Evolutionary conservation across 108 stramenopile genomes (phyloP).

Genomic region (Skeletonema potamos): DNA sequence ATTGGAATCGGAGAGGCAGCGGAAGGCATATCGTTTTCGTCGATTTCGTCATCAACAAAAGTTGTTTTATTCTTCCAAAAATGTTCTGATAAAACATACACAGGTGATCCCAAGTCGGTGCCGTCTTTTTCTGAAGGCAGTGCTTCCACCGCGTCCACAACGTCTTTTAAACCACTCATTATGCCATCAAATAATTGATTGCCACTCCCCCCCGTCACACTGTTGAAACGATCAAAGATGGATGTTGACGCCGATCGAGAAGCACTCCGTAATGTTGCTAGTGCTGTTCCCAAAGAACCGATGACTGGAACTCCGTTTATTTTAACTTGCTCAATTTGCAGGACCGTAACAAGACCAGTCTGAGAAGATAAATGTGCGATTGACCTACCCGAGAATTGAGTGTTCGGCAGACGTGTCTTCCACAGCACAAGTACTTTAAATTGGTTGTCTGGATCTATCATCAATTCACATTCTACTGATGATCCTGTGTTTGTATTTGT

Average conservation of each 20-base stretch:
- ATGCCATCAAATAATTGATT: conserved; percentile 35
- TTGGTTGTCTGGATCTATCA: conserved; percentile 34
- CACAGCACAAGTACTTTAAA: conserved; percentile 30
- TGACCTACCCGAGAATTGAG: conserved; percentile 33
- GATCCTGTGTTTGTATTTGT: neutral
- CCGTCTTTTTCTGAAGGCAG: conserved; percentile 10
- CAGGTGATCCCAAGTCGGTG: neutral
- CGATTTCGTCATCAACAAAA: neutral
- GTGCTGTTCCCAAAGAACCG: conserved; percentile 27
- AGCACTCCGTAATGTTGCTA: conserved; percentile 28
- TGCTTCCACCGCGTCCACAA: conserved; percentile 38
- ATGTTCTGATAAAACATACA: conserved; percentile 18
- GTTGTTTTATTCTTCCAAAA: conserved; percentile 14
- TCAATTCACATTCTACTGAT: conserved; percentile 32
- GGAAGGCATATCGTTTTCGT: neutral
- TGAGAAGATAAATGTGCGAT: conserved; percentile 6
- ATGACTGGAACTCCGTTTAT: conserved; percentile 26
- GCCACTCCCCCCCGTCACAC: neutral
- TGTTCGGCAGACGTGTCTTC: conserved; percentile 31
- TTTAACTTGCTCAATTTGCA: conserved; percentile 29
- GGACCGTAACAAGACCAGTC: conserved; percentile 26
- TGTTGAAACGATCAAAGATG: conserved; percentile 8
- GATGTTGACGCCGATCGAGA: conserved; percentile 23
- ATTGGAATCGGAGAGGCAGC: conserved; percentile 5
- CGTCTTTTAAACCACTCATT: conserved; percentile 30